Evolutionary conservation across 768 basidiomycete species (phyloP), one percentile per base, ranked within the genome.

Genomic region (Suillus weaverae): DNA sequence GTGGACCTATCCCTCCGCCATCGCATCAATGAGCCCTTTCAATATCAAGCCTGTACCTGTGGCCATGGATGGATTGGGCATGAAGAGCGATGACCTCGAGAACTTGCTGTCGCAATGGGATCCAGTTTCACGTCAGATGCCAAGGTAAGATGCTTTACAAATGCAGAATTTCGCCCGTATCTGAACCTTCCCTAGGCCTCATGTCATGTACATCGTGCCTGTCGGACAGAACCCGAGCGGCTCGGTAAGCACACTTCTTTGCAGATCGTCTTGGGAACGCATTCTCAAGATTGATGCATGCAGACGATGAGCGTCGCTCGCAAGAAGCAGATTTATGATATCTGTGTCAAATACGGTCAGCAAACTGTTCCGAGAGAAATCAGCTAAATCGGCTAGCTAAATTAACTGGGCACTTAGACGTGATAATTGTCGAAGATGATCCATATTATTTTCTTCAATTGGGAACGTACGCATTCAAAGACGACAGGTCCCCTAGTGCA

Each of bases 141-240:
- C 81, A 60, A 81, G 90, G 85, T 88, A 74, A 72, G 4, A 61
- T 59, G 32, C 64, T n/a, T 43, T 38, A 53, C n/a, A 39, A 11
- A 38, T 32, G 36, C n/a, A 3, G 6, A 30, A 35, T 32, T 41
- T 22, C 6, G 13, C 30, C 14, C 26, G 20, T 57, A 60, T 35
- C n/a, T 41, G 64, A 26, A 65, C 66, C n/a, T 32, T 13, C 2
- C 61, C 3, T 63, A 89, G 89, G 43, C 90, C 90, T 44, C 88
- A 84, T 70, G 83, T 91, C 36, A 81, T 92, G 75, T 92, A 92
- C 72, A 89, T 86, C 5, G 81, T 92, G 14, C 90, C 92, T 0
- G 81, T 91, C n/a, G 91, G 91, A 33, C 92, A 95, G 77, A 95
- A 95, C 74, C 94, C 92, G 5, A 89, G 87, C 6, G 93, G 93